These are phyloP conservation scores for Alloteropsis angusta DNA, from an alignment of 202 grass and related monocot species.

Conservation along the genomic window DNA sequence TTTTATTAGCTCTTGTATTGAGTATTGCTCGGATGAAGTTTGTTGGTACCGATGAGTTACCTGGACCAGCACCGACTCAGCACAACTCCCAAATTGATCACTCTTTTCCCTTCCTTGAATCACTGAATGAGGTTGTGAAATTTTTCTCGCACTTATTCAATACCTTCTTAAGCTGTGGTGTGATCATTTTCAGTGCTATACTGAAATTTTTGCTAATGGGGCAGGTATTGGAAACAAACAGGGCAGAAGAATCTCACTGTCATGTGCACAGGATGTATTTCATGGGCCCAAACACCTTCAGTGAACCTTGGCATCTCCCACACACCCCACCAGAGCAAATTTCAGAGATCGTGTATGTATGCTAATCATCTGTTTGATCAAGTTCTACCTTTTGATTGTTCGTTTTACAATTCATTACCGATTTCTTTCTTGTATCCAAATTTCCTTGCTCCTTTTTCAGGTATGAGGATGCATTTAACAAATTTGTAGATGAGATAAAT, in stretches of 20 bases:
- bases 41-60: slow-evolving; percentile 81
- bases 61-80: slow-evolving; percentile 88
- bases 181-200: neutral
- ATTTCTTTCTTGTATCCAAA: slow-evolving; percentile 1
- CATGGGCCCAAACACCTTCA: slow-evolving; percentile 95
- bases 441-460: slow-evolving; percentile 21
- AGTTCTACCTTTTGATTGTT: neutral
- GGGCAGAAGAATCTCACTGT: slow-evolving; percentile 86
- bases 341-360: slow-evolving; percentile 79
- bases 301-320: slow-evolving; percentile 91
- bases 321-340: slow-evolving; percentile 78
- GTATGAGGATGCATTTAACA: slow-evolving; percentile 91
- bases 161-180: slow-evolving; percentile 10
- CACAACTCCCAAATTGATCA: slow-evolving; percentile 93
- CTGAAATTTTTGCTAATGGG: slow-evolving; percentile 33
- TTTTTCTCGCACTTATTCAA: neutral
- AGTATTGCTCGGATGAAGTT: slow-evolving; percentile 99
- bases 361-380: neutral
- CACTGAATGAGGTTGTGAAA: slow-evolving; percentile 76
- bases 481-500: slow-evolving; percentile 96
- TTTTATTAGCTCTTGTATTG: slow-evolving; percentile 88
- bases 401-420: neutral
- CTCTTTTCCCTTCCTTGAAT: slow-evolving; percentile 89
- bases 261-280: slow-evolving; percentile 95
- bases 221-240: slow-evolving; percentile 78